Base-by-base conservation (phyloP, 2,329 filamentous ascomycete genomes). In the Clonostachys chloroleuca region DNA sequence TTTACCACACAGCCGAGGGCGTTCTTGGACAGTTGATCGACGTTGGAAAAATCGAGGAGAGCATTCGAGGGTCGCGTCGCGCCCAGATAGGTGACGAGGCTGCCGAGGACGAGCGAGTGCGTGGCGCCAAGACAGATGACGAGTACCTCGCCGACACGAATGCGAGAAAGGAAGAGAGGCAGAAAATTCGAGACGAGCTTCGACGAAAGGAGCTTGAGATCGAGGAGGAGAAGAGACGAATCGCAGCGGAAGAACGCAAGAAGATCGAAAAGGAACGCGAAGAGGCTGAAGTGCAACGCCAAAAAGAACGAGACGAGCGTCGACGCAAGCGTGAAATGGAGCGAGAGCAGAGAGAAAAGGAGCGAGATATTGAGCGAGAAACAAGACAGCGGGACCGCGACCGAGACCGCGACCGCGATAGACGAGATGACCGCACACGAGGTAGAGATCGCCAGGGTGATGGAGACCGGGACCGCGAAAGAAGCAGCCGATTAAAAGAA, bases 91-190 rank as follows among this genome's bases (percentile, higher is more conserved):
- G 88, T 24, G 75, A 80, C 40, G 85, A 87, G 47, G 80, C 76
- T 3, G 87, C 87, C 4, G 75, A 76, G 30, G 78, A 80, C 17
- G 88, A 92, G 61, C 70, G 80, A 40, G 54, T 69, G 10, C 80
- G 78, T 46, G 88, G 88, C 16, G 73, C 79, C 43, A 91, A 88
- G 63, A 87, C 83, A 2, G 87, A 92, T 54, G 80, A 84, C 47
- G 83, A 86, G 43, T 92, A 91, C 62, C 83, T 80, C 2, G 76
- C 76, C 42, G 86, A 89, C 49, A 84, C 84, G 3, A 76, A 80
- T 10, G 72, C 69, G 7, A 80, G 83, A 44, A 72, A 78, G 34
- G 72, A 75, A 9, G 79, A 83, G 47, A 79, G 87, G 12, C 81
- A 84, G 51, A 75, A 75, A 34, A 70, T 83, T 10, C 75, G 83